Evolutionary conservation across 108 stramenopile genomes (phyloP), one percentile per base, ranked within the genome.

Genomic region (Fragilaria crotonensis): DNA sequence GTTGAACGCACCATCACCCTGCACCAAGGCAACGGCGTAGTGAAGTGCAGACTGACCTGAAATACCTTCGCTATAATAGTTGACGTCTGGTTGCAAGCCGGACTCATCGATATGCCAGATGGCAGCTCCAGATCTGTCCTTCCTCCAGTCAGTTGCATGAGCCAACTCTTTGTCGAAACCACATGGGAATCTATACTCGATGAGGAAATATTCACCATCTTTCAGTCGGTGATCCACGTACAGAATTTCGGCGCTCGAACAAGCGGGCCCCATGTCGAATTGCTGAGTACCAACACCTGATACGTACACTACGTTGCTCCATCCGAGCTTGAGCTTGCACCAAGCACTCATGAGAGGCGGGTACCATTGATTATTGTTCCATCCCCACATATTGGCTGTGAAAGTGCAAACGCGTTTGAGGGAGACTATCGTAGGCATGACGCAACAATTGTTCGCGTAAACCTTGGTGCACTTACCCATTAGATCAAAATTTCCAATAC

Each of bases 91-190:
- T n/a, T n/a, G n/a, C n/a, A n/a, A n/a, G 52, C 28, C 67, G 30
- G 66, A 75, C 25, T 74, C 70, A 46, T 86, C 84, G 48, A 83
- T 63, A 23, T 83, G 78, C 62, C 60, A 86, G 47, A 86, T 76
- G 27, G 79, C 75, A 56, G 83, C 59, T 17, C 84, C 84, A 25
- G 73, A 76, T 23, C 52, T 62, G 23, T 46, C 19, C n/a, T n/a
- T n/a, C 19, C 45, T 19, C 2, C 3, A 4, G 25, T 55, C 54
- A 9, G 50, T 54, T 18, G 57, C 48, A n/a, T 28, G 41, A 18
- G 59, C 33, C n/a, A 80, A 26, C 26, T 59, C 32, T 22, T 22
- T 46, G 62, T 86, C 84, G 52, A 63, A 82, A 7, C 79, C 73
- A 23, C 41, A 59, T 7, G 65, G 59, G 54, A 75, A 71, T 29